Evolutionary conservation across 352 stramenopile genomes (phyloP), one percentile per base, ranked within the genome.

Genomic region (Phytophthora foliorum): DNA sequence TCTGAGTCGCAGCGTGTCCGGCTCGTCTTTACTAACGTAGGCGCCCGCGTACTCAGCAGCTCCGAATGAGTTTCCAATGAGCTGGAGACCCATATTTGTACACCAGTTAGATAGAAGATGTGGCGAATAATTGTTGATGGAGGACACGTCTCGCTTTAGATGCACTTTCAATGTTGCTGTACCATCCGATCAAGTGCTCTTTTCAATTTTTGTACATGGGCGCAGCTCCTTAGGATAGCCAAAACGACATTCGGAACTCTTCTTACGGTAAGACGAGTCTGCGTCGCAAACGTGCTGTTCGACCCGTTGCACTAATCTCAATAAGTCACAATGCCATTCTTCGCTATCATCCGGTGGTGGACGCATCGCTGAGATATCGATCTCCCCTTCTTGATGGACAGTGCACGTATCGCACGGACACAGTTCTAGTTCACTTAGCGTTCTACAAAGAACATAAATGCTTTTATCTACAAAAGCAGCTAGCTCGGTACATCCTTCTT

Each of bases 221-320:
- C 24, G 22, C 0, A 63, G 7, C 22, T 31, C 19, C 42, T 77
- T 73, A 53, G 54, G 24, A 52, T n/a, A 72, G 2, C 50, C 46
- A 22, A 72, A 77, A 0, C 68, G 34, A 19, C 63, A 72, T 36
- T 42, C 25, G 2, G 22, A 36, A 11, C 38, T 36, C 48, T 69
- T 67, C 9, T 45, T 41, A n/a, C 57, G 50, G 8, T 63, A 72
- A 11, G n/a, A 46, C 4, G 57, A 62, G 8, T 31, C n/a, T 22
- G 31, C 31, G 22, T 55, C 54, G 10, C 63, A 77, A 11, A 34
- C 6, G 39, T 77, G 63, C 13, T 69, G 53, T 44, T 77, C 63
- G 0, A 72, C 69, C 2, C 68, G 52, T 3, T 58, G 27, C 0
- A 72, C 63, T 8, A 72, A 14, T 4, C 38, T 44, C 5, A 36